Conservation (phyloP, 495 filamentous ascomycete genomes). For the Cercophora scortea region DNA sequence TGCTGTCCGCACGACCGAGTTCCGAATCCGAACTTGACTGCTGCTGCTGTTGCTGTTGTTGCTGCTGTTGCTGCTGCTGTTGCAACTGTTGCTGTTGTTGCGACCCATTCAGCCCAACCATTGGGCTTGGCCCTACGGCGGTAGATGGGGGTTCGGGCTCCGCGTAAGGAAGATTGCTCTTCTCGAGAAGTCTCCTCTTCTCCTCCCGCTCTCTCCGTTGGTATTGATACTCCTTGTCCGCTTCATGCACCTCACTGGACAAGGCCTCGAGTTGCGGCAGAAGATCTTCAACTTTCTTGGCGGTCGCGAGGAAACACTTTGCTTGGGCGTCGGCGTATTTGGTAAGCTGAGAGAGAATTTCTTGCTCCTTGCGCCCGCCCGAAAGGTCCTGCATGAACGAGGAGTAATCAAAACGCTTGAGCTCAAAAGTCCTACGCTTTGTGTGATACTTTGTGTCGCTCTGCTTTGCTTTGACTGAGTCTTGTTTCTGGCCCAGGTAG, state of each 20-base stretch:
- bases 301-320: conserved; percentile 67
- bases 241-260: conserved; percentile 76
- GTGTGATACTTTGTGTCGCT: conserved; percentile 95
- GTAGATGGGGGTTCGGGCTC: conserved; percentile 54
- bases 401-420: conserved; percentile 97
- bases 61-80: no score
- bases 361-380: conserved; percentile 94
- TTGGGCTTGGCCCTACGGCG: conserved; percentile 13
- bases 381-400: conserved; percentile 99
- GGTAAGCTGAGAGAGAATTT: conserved; percentile 90
- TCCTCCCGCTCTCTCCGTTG: conserved; percentile 89
- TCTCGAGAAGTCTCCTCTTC: conserved; percentile 81
- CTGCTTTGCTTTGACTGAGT: conserved; percentile 96
- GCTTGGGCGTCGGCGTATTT: conserved; percentile 92
- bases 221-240: conserved; percentile 93
- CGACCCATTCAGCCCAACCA: conserved; percentile 30
- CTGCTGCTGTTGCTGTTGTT: background rate
- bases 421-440: conserved; percentile 87
- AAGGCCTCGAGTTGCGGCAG: conserved; percentile 90
- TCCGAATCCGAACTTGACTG: conserved; percentile 51
- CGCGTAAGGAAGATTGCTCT: conserved; percentile 71
- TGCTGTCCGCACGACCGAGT: conserved; percentile 63
- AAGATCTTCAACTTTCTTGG: conserved; percentile 81
- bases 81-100: no score
- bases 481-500: conserved; percentile 90